These are phyloP conservation scores for Dianthus caryophyllus DNA, from an alignment of 148 eudicot genomes.

Conservation along the genomic window DNA sequence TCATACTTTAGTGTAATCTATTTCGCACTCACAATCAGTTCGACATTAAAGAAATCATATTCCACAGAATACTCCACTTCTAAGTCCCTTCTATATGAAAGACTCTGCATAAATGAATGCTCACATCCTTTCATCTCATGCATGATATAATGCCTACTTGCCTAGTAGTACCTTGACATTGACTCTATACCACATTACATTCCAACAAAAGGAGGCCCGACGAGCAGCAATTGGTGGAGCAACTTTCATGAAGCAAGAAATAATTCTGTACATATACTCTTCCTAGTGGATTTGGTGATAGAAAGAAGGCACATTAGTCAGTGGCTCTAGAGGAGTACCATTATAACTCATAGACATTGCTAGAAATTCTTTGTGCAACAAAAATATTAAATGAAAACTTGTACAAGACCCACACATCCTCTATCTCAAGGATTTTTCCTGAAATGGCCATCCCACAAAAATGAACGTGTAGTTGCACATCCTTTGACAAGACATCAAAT, in stretches of 20 bases:
- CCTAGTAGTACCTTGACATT: too few relatives aligned
- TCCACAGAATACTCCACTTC: background rate
- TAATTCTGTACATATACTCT: background rate
- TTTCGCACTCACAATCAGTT: too few relatives aligned
- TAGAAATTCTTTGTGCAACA: background rate
- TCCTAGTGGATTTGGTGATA: background rate
- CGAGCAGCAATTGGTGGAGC: background rate
- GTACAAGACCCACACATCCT: background rate
- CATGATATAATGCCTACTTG: too few relatives aligned
- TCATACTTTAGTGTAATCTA: too few relatives aligned
- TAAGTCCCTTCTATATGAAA: background rate
- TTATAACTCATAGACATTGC: too few relatives aligned
- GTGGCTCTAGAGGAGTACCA: background rate
- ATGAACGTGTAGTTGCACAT: background rate
- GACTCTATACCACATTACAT: background rate
- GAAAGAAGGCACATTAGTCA: background rate
- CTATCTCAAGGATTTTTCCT: too few relatives aligned
- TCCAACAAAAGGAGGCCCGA: too few relatives aligned
- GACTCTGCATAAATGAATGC: background rate
- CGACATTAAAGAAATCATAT: too few relatives aligned
- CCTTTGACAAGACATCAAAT: background rate
- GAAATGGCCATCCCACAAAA: background rate
- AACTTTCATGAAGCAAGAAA: background rate
- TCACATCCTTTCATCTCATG: too few relatives aligned
- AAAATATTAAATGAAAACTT: background rate